These are phyloP conservation scores for Apiospora pterosperma DNA, from an alignment of 2,329 filamentous ascomycete species.

Conservation along the genomic window DNA sequence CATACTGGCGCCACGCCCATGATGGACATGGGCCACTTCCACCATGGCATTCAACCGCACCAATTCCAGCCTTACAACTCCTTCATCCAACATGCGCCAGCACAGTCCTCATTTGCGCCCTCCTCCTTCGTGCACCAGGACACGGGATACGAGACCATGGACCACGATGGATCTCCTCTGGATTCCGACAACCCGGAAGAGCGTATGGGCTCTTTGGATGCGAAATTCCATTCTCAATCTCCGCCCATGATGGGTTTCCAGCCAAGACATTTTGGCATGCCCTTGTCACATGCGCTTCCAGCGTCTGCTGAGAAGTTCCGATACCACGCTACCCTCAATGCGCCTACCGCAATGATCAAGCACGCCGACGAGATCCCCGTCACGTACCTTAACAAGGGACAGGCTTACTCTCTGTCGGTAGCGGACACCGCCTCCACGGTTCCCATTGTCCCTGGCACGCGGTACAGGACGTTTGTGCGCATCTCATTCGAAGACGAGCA, in stretches of 20 bases:
- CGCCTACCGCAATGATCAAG: constrained; percentile 94
- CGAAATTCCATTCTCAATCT: constrained; percentile 59
- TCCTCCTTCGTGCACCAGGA: constrained; percentile 79
- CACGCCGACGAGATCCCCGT: constrained; percentile 86
- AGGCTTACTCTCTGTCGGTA: constrained; percentile 85
- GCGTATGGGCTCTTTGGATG: constrained; percentile 54
- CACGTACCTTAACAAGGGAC: constrained; percentile 97
- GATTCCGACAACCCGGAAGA: constrained; percentile 50
- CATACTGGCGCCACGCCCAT: constrained; percentile 57
- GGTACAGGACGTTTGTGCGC: constrained; percentile 88
- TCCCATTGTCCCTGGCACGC: constrained; percentile 56
- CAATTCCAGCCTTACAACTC: constrained; percentile 67
- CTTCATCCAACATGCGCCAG: constrained; percentile 60
- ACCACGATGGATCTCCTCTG: constrained; percentile 69
- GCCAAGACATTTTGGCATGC: constrained; percentile 44
- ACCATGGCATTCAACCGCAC: constrained; percentile 38
- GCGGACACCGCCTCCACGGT: constrained; percentile 69
- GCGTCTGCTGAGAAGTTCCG: constrained; percentile 71
- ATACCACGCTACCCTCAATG: constrained; percentile 85
- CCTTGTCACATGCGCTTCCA: constrained; percentile 45
- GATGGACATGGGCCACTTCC: constrained; percentile 64
- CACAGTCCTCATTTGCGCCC: constrained; percentile 64
- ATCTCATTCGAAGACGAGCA: constrained; percentile 97
- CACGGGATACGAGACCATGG: constrained; percentile 75
- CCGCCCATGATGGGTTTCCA: constrained; percentile 58